Base-by-base conservation (phyloP, 2,329 filamentous ascomycete genomes). In the Sporothrix euskadiensis region DNA sequence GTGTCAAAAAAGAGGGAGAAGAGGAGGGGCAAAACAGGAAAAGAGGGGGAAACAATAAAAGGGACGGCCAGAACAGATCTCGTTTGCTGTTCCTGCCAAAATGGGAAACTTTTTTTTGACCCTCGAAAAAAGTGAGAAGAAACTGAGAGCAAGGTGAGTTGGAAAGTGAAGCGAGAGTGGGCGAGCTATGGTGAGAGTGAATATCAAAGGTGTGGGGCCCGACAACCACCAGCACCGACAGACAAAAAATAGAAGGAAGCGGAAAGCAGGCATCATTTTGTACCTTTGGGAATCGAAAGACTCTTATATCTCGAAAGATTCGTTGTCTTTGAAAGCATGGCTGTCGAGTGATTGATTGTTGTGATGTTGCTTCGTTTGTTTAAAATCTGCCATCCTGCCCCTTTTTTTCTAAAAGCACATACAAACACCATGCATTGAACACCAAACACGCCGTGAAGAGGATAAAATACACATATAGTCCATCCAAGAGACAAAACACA, bases 81-180 rank as follows among this genome's bases (percentile, higher is more conserved):
- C n/a, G 65, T 49, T 52, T 68, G 44, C 16, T 35, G 6, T 56
- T 56, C n/a, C 22, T 26, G n/a, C 26, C 2, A 52, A 32, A 52
- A 52, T 12, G 4, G 52, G 4, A 16, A 19, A 52, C 10, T 6
- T n/a, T 19, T n/a, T 68, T 32, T 52, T 32, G 5, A 39, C 6
- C 61, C 10, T 12, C 16, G 10, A n/a, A 56, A 68, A 68, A 52
- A 49, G 63, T 66, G 65, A 68, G 44, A 41, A n/a, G 65, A 3
- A 52, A 4, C 3, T 68, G 26, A 68, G 65, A 68, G 7, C 4
- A 49, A 35, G 32, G 65, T 68, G 47, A 68, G 44, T n/a, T n/a
- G 44, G 26, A 68, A 35, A 22, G 65, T 52, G 44, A 52, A 9
- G 61, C 22, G 10, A 19, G 47, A 30, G 39, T 19, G 61, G n/a